A percentile compares a stretch with the other conserved stretches of the same genome.
Evolutionary conservation across 2,329 filamentous ascomycete species (phyloP).

Genomic region (Ophiocordyceps camponoti-floridani): DNA sequence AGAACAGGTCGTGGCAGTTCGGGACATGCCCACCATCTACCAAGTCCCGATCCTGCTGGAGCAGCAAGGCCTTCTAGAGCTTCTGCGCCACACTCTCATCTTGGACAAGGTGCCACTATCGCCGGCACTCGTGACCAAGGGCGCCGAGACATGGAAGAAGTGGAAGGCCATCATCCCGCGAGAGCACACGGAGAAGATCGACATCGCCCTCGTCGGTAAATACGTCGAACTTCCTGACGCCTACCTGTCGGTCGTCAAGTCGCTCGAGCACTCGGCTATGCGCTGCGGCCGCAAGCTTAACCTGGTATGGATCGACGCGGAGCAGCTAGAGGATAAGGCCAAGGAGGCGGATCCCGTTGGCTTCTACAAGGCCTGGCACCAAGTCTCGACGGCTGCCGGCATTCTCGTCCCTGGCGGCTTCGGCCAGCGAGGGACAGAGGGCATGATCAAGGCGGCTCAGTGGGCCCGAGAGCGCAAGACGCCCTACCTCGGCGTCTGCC

Average conservation of each 20-base stretch:
- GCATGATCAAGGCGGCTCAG: conserved; percentile 76
- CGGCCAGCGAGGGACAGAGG: conserved; percentile 64
- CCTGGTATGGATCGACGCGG: conserved; percentile 69
- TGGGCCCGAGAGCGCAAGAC: conserved; percentile 71
- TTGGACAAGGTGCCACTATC: conserved; percentile 40
- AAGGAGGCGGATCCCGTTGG: conserved; percentile 45
- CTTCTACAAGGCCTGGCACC: conserved; percentile 32
- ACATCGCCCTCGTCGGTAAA: conserved; percentile 82
- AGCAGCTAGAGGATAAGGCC: conserved; percentile 57
- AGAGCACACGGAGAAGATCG: conserved; percentile 47
- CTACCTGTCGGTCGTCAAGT: conserved; percentile 71
- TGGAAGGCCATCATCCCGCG: conserved; percentile 57
- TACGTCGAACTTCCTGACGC: conserved; percentile 74
- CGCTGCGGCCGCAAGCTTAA: conserved; percentile 62
- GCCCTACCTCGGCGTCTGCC: conserved; percentile 77
- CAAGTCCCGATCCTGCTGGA: conserved; percentile 87
- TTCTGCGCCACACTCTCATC: conserved; percentile 46
- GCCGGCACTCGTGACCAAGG: conserved; percentile 38
- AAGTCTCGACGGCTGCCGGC: conserved; percentile 1
- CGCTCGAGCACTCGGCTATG: conserved; percentile 86
- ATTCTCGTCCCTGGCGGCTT: conserved; percentile 56
- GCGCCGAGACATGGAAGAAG: conserved; percentile 52
- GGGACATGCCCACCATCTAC: conserved; percentile 79
- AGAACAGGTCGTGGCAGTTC: conserved; percentile 76
- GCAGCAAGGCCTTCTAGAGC: conserved; percentile 54